phyloP scores from a whole-genome alignment of 2,329 filamentous ascomycete genomes.

The Colletotrichum magnum region DNA sequence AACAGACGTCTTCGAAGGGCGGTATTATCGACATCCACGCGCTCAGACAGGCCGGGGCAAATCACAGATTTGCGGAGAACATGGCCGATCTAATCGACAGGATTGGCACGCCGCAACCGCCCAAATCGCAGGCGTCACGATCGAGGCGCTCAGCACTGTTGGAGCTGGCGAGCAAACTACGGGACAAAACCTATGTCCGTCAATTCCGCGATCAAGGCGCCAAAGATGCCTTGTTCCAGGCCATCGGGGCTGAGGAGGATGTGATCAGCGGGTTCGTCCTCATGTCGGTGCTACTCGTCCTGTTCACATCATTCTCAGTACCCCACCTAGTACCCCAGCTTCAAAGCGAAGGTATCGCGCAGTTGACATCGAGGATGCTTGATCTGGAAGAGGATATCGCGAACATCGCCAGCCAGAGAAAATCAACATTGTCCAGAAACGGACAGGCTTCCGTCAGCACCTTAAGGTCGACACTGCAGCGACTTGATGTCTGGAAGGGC shows the following conservation, averaged over 20 bases:
- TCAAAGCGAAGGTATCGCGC: conserved; percentile 65
- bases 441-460: conserved; percentile 69
- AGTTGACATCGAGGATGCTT: conserved; percentile 71
- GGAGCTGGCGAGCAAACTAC: conserved; percentile 72
- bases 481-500: conserved; percentile 73
- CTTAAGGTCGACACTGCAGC: conserved; percentile 67
- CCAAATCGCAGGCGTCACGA: conserved; percentile 61
- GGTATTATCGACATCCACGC: conserved; percentile 76
- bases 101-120: conserved; percentile 66
- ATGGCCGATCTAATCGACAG: conserved; percentile 75
- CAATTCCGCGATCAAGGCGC: conserved; percentile 83
- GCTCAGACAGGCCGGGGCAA: conserved; percentile 75
- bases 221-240: conserved; percentile 76
- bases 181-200: conserved; percentile 73
- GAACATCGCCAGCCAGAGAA: conserved; percentile 74
- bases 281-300: conserved; percentile 72
- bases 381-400: conserved; percentile 67
- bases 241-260: conserved; percentile 72
- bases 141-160: conserved; percentile 71
- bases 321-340: conserved; percentile 72
- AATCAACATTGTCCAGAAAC: conserved; percentile 77
- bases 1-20: conserved; percentile 55
- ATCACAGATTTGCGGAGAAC: conserved; percentile 76
- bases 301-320: conserved; percentile 73
- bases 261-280: conserved; percentile 74